These are phyloP conservation scores for Orbilia blumenaviensis DNA, from an alignment of 2,329 filamentous ascomycete genomes.

Conservation along the genomic window DNA sequence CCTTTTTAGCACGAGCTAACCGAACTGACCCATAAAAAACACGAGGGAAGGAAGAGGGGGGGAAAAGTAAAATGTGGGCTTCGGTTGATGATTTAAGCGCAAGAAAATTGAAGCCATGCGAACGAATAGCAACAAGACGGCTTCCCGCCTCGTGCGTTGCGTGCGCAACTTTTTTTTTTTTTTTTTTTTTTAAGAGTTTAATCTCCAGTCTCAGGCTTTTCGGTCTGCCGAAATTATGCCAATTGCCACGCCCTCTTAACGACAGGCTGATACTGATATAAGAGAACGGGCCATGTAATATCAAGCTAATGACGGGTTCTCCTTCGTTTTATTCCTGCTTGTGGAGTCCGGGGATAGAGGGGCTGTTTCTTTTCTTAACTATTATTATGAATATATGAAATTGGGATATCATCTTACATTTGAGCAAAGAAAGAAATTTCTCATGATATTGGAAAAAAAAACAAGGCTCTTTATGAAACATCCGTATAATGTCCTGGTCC, in stretches of 20 bases:
- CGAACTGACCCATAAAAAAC: conserved; percentile 31
- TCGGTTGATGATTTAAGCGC: conserved; percentile 37
- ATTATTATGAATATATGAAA: conserved; percentile 4
- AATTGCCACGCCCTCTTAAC: conserved; percentile 41
- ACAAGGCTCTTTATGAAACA: conserved; percentile 24
- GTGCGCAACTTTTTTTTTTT: conserved; percentile 10
- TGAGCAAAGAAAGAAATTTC: neutral
- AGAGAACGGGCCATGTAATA: conserved; percentile 34
- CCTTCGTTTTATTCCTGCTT: conserved; percentile 27
- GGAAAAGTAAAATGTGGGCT: conserved; percentile 20
- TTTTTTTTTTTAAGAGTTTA: too few relatives aligned
- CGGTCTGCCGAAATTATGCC: conserved; percentile 31
- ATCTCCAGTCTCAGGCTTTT: conserved; percentile 8
- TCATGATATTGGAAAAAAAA: neutral
- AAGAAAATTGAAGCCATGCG: conserved; percentile 10
- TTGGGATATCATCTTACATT: conserved; percentile 21
- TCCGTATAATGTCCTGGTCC: neutral
- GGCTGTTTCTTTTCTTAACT: neutral
- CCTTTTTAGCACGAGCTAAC: conserved; percentile 38
- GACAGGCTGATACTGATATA: conserved; percentile 48
- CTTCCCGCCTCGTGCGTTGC: conserved; percentile 28
- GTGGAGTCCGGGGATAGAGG: conserved; percentile 4
- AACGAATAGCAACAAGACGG: conserved; percentile 6
- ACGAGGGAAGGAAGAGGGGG: too few relatives aligned
- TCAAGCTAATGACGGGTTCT: conserved; percentile 16